phyloP scores from a whole-genome alignment of 2,329 filamentous ascomycete genomes.

The Teratosphaeria pseudoeucalypti region DNA sequence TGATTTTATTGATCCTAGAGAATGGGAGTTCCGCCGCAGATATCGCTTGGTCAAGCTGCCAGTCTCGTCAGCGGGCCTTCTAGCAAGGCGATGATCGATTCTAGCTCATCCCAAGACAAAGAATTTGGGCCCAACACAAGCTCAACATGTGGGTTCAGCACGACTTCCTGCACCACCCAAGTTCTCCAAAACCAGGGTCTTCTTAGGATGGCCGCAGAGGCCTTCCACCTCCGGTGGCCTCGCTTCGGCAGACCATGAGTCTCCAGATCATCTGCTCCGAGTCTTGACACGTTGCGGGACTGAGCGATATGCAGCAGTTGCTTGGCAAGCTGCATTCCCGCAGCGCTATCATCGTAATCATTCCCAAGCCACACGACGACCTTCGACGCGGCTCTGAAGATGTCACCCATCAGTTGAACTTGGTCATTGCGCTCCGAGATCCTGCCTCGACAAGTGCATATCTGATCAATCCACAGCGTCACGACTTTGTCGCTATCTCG shows the following conservation, averaged over 20 bases:
- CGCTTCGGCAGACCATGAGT: conserved; percentile 16
- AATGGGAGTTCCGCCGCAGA: conserved; percentile 20
- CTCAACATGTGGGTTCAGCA: conserved; percentile 20
- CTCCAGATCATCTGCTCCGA: conserved; percentile 11
- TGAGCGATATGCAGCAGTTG: conserved; percentile 15
- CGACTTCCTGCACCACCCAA: conserved; percentile 25
- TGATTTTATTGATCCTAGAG: conserved; percentile 21
- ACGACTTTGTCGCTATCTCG: conserved; percentile 10
- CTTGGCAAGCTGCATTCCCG: conserved; percentile 20
- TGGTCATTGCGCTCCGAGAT: conserved; percentile 21
- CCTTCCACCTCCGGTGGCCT: conserved; percentile 18
- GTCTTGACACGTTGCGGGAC: conserved; percentile 4
- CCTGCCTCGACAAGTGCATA: conserved; percentile 23
- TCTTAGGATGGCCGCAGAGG: conserved; percentile 16
- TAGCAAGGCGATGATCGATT: conserved; percentile 15
- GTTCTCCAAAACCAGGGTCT: conserved; percentile 22
- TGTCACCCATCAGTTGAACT: conserved; percentile 23
- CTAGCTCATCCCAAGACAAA: conserved; percentile 20
- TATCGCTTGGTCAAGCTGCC: conserved; percentile 18
- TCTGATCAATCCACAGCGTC: conserved; percentile 22
- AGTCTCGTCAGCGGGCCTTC: conserved; percentile 16
- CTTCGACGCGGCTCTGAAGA: conserved; percentile 19
- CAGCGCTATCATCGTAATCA: conserved; percentile 17
- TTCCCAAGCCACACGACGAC: conserved; percentile 24
- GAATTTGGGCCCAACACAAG: conserved; percentile 16